Conservation (phyloP, 148 eudicot genomes). For the Suaeda aralocaspica region DNA sequence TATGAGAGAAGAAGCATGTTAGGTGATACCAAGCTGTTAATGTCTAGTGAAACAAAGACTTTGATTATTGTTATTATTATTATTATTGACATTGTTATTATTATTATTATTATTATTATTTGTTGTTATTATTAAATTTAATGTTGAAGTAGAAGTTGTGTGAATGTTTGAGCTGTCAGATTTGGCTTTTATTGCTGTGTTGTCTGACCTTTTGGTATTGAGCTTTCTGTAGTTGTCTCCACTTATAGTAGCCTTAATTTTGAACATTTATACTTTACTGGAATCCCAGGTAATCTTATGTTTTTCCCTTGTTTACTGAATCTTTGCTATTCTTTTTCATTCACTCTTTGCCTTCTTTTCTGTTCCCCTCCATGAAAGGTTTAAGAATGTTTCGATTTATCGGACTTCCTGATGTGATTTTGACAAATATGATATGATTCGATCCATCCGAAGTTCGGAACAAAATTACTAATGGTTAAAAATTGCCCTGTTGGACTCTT, state of each 20-base stretch:
- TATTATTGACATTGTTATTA: not conserved
- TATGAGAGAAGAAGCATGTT: constrained; percentile 1
- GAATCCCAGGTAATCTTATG: constrained; percentile 31
- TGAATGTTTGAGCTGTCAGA: constrained; percentile 32
- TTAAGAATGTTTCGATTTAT: too few species aligned
- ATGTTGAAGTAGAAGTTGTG: constrained; percentile 16
- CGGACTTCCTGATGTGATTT: too few species aligned
- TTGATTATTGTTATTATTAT: not conserved
- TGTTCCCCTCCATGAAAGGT: too few species aligned
- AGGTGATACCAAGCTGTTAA: constrained; percentile 18
- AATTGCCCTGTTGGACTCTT: too few species aligned
- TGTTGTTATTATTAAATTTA: not conserved
- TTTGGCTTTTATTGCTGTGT: constrained; percentile 24
- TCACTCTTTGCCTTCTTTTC: not conserved
- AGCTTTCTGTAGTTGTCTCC: constrained; percentile 28
- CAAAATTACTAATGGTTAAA: too few species aligned
- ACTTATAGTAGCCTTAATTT: constrained; percentile 16
- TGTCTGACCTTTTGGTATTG: constrained; percentile 26
- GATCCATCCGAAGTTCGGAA: too few species aligned
- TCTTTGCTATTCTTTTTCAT: not conserved
- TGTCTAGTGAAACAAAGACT: constrained; percentile 9
- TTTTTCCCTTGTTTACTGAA: not conserved
- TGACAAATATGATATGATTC: too few species aligned
- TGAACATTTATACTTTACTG: constrained; percentile 16
- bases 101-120: not conserved